These are phyloP conservation scores for Fusarium graminum DNA, from an alignment of 2,329 filamentous ascomycete genomes.

Conservation along the genomic window DNA sequence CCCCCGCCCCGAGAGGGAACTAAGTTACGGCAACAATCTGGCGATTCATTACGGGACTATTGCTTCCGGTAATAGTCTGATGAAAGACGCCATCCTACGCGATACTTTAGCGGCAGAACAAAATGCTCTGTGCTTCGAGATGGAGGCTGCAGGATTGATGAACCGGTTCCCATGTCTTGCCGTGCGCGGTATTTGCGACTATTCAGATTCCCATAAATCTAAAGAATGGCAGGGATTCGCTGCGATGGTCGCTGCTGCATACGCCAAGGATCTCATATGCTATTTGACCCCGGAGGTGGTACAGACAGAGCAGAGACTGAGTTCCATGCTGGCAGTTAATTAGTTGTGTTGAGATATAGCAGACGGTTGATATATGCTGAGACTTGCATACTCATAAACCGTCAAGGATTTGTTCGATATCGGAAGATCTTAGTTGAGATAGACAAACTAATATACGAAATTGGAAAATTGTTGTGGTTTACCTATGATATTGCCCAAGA, in stretches of 20 bases:
- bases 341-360: neutral
- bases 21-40: conserved; percentile 15
- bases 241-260: conserved; percentile 52
- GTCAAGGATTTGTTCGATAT: too few relatives aligned
- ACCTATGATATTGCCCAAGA: too few relatives aligned
- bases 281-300: neutral
- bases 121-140: neutral
- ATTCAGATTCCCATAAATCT: conserved; percentile 56
- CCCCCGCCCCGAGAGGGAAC: neutral
- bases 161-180: conserved; percentile 51
- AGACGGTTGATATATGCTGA: too few relatives aligned
- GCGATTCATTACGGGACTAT: conserved; percentile 42
- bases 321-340: neutral
- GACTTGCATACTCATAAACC: too few relatives aligned
- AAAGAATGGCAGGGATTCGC: conserved; percentile 56
- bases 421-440: too few relatives aligned
- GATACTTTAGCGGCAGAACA: conserved; percentile 6
- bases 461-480: too few relatives aligned
- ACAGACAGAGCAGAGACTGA: neutral
- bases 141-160: conserved; percentile 45
- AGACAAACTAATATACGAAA: too few relatives aligned
- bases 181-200: conserved; percentile 57
- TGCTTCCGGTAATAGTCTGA: conserved; percentile 33
- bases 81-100: conserved; percentile 20
- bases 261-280: conserved; percentile 23